Evolutionary conservation across 1,284 basidiomycete species (phyloP), one percentile per base, ranked within the genome.

Genomic region (Pseudozyma pruni): DNA sequence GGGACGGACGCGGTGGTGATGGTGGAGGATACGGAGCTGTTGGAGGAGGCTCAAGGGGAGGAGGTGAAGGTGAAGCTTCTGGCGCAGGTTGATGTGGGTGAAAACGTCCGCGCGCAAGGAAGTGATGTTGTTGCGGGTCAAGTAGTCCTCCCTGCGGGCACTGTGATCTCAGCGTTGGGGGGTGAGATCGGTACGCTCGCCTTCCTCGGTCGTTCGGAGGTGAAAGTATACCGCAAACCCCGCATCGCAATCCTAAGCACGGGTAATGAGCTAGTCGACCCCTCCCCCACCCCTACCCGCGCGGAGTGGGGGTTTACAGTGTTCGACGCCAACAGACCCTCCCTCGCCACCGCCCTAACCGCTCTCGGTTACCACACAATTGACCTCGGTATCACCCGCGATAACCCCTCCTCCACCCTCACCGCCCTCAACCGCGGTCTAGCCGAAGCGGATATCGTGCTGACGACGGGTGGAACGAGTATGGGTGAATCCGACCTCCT

Each of bases 401-500:
- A 94, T 81, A 85, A 87, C 43, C 83, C 91, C 58, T 83, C 86
- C 1, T 85, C 87, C 2, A 91, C 92, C 62, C 85, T 89, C 13
- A 76, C 83, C 8, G 87, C 87, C 2, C 85, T 94, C 39, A 78
- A 82, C 45, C 82, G 81, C 22, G 92, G 89, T 0, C 83, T 91
- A 4, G 82, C 85, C 25, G 78, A 83, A 19, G 89, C 91, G 0
- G 92, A 94, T 76, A 83, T 94, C 3, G 81, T 94, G 9, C 83
- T 94, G 10, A 91, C 91, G 0, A 94, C 92, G 0, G 92, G 93
- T 11, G 92, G 92, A 3, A 93, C 92, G 2, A 91, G 90, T 6
- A 94, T 94, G 92, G 92, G 92, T 2, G 87, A 92, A 10, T 88
- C 88, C 1, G 92, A 94, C 80, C 85, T 94, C 25, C 83, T 94